Evolutionary conservation across 169 alveolate genomes (phyloP), one percentile per base, ranked within the genome.

Genomic region (Plasmodium berghei): DNA sequence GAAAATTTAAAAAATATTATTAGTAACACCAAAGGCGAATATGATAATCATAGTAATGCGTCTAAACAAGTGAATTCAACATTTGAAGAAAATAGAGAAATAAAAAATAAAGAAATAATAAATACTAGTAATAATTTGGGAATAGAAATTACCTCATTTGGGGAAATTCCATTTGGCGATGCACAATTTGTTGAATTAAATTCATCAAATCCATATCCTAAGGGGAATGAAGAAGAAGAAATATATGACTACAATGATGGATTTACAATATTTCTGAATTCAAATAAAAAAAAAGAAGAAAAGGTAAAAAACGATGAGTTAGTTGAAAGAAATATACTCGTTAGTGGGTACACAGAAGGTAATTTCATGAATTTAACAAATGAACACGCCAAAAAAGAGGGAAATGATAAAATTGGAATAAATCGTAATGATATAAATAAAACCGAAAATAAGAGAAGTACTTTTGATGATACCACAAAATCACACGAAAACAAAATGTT

Each of bases 171-270:
- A 34, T 34, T 34, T 34, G 42, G 42, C 5, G 42, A 34, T 42
- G 69, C 14, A 34, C 49, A 28, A 46, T 46, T 66, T 42, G 42
- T 63, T 24, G 45, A 48, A 40, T 5, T 46, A 40, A 24, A 69
- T 55, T 18, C 49, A 24, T 40, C 16, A 24, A 49, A 75, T 26
- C 56, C 61, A n/a, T 1, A 46, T 22, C 64, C 55, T 9, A 75
- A 49, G 10, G 89, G 42, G 42, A 3, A 34, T 34, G 42, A 63
- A 16, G 87, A 56, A 26, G 64, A 63, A 22, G 58, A 45, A 24
- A 63, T 64, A 5, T 75, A 75, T 48, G 89, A 75, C 28, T 80
- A 80, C 72, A 72, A 67, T 55, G 83, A 80, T 48, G 90, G 69
- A 61, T 80, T 80, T 56, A 55, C 69, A 16, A 80, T 80, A 59